Base-by-base conservation (phyloP, 2,329 filamentous ascomycete genomes). In the Raffaelea albimanens region DNA sequence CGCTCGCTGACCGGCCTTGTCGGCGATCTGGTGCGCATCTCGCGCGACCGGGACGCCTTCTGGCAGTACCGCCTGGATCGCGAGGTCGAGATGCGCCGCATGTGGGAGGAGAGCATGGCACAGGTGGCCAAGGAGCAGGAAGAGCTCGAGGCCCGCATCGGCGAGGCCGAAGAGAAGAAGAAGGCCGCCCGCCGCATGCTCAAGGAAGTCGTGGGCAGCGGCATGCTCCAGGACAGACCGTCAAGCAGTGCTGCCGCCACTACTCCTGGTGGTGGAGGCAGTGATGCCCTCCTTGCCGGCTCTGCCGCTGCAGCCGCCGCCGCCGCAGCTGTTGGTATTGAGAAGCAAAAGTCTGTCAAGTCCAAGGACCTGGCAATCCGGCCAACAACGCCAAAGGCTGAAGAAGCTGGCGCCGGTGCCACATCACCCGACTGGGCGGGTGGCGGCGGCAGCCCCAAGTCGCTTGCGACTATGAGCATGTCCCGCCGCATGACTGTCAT, bases 71-170 rank as follows among this genome's bases (percentile, higher is more conserved):
- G 90, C 14, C 72, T 98, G 38, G 90, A 95, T 56, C 83, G 89
- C 46, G 93, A 98, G 67, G 83, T 83, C 40, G 87, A 95, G 61
- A 84, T 97, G 67, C 82, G 93, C 34, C 83, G 87, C 50, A 87
- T 98, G 80, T 98, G 93, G 93, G 93, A 98, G 66, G 93, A 98
- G 59, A 97, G 90, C 66, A 96, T 98, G 93, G 89, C 93, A 10
- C 83, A 90, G 58, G 85, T 98, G n/a, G 93, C 90, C 18, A 82
- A 81, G 48, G 93, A 98, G 63, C 93, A 98, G 58, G 93, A 97
- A 65, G 79, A 89, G 45, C 75, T 98, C 1, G 88, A 97, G 61
- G 87, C 80, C 33, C 84, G 83, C 49, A 86, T 96, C 51, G 88
- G 87, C 40, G 87, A 95, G 64, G 87, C 89, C 2, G 91, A 97